Conservation (phyloP, 2,329 filamentous ascomycete genomes). For the Diplodia corticola region DNA sequence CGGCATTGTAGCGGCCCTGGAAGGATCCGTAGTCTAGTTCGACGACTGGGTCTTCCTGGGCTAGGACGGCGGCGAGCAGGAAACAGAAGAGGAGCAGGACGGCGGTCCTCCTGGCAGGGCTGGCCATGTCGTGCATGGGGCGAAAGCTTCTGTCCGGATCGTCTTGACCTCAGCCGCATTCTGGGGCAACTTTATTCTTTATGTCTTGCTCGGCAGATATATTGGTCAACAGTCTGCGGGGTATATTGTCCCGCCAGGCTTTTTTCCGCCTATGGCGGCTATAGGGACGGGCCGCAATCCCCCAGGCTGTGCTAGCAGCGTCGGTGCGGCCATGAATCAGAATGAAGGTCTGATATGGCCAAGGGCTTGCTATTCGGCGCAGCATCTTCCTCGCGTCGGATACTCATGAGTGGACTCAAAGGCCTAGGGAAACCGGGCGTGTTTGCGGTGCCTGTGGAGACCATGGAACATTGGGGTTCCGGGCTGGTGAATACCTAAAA, state of each 20-base stretch:
- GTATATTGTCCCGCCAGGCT: background rate
- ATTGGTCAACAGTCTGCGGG: background rate
- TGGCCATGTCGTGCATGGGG: background rate
- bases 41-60: slow-evolving; percentile 26
- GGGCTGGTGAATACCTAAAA: background rate
- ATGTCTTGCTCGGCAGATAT: slow-evolving; percentile 11
- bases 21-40: slow-evolving; percentile 46
- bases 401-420: background rate
- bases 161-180: background rate
- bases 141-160: background rate
- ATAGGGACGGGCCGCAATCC: background rate
- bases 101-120: background rate
- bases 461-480: background rate
- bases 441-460: background rate
- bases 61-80: background rate
- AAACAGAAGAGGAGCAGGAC: background rate
- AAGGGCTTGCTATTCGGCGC: background rate
- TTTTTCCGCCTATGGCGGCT: slow-evolving; percentile 12
- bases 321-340: background rate
- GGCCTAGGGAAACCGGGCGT: background rate
- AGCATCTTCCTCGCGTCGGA: background rate
- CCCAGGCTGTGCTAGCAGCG: background rate
- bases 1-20: slow-evolving; percentile 51
- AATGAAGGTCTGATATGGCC: background rate
- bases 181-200: background rate